Evolutionary conservation across 768 basidiomycete genomes (phyloP).

Genomic region (Naganishia onofrii): DNA sequence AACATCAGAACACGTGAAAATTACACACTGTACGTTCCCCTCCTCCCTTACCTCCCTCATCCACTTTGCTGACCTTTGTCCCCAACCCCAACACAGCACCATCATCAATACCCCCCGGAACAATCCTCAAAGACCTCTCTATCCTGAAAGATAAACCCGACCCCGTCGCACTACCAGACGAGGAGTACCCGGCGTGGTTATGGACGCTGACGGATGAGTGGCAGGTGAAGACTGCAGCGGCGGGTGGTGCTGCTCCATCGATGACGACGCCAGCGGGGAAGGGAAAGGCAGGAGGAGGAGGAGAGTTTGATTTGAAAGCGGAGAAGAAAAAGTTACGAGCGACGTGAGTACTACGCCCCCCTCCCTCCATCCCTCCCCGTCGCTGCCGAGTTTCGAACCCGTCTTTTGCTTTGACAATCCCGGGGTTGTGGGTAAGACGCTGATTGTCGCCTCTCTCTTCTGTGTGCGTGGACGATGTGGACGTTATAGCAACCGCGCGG

Average conservation of each 20-base stretch:
- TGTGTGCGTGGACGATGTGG: too few species aligned
- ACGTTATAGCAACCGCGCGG: slow-evolving; percentile 55
- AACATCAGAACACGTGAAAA: not conserved
- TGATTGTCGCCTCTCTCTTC: too few species aligned
- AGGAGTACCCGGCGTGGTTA: slow-evolving; percentile 83
- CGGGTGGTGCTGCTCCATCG: not conserved
- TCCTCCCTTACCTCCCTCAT: not conserved
- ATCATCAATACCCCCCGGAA: slow-evolving; percentile 57
- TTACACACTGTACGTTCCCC: slow-evolving; percentile 20
- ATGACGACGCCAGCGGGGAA: too few species aligned
- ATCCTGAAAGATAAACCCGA: slow-evolving; percentile 79
- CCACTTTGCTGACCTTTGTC: slow-evolving; percentile 24
- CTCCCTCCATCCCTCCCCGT: too few species aligned
- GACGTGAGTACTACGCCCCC: slow-evolving; percentile 36
- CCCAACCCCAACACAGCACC: slow-evolving; percentile 26
- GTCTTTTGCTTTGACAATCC: too few species aligned
- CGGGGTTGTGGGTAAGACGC: too few species aligned
- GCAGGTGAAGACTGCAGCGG: slow-evolving; percentile 30
- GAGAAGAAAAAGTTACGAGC: slow-evolving; percentile 46
- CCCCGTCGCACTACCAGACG: slow-evolving; percentile 72
- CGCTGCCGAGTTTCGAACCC: too few species aligned
- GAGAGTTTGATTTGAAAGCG: slow-evolving; percentile 36
- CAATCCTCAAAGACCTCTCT: slow-evolving; percentile 72
- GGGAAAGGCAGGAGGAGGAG: too few species aligned
- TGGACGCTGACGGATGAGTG: slow-evolving; percentile 66